Base-by-base conservation (phyloP, 306 rosid species). In the Malus sieversii region DNA sequence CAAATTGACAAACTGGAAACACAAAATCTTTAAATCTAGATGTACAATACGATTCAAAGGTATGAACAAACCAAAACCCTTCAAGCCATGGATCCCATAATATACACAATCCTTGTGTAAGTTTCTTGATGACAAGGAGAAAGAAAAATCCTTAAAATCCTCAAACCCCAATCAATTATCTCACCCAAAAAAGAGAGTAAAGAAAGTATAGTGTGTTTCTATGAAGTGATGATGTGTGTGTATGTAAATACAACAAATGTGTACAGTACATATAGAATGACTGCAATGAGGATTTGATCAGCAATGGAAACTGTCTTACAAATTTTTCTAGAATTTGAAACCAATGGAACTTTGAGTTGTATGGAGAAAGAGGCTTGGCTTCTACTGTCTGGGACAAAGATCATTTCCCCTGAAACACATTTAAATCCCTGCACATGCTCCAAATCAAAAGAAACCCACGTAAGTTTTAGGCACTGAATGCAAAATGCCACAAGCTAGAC, bases 251-350 rank as follows among this genome's bases (percentile, higher is more conserved):
- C 66, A 27, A 76, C 68, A 73, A 90, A 52, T 65, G 77, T 78
- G 90, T 86, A 87, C 13, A 90, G 70, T 42, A 88, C 79, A 72
- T 68, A 27, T 16, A 90, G 55, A 61, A 78, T 63, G 57, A 90
- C 35, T 46, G 89, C 83, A 70, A 91, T 4, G 22, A 86, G 45
- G 29, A 91, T 66, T 84, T 94, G 97, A 74, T 91, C 93, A 30
- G 68, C 1, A 68, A 90, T 46, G 76, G 95, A 82, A 77, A 91
- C 71, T 60, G 75, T 73, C 73, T 80, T 86, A 19, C 19, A 73
- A 53, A 68, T 42, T 72, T 74, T 84, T 46, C 40, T 68, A 32
- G 19, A 78, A 71, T 46, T 83, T 10, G 85, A 55, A 79, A 85
- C 51, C 22, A 61, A 46, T 27, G 78, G 87, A 46, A 79, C 79